These are phyloP conservation scores for Phoma herbarum DNA, from an alignment of 2,329 filamentous ascomycete species.

Conservation along the genomic window DNA sequence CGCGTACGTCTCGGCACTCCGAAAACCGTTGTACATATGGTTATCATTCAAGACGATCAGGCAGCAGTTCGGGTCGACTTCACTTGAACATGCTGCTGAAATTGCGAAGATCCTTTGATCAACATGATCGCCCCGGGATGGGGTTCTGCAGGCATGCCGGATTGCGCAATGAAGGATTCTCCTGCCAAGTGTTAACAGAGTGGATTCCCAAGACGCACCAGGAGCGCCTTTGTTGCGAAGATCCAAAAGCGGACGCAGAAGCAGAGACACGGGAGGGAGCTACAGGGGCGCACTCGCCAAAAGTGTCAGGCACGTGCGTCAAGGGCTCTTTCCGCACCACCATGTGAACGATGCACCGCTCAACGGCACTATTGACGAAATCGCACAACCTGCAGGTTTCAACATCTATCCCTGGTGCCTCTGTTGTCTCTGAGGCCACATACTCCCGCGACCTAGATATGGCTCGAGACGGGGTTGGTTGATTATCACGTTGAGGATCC, in stretches of 20 bases:
- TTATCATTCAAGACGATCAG: neutral
- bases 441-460: neutral
- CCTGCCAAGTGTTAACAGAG: conserved; percentile 3
- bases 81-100: neutral
- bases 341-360: neutral
- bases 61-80: neutral
- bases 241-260: neutral
- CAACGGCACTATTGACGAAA: neutral
- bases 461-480: neutral
- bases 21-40: neutral
- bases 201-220: neutral
- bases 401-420: neutral
- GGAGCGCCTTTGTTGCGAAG: neutral
- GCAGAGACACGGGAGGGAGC: neutral
- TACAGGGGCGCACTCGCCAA: neutral
- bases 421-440: neutral
- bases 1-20: neutral
- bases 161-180: conserved; percentile 1
- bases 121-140: neutral
- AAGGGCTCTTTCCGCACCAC: neutral
- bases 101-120: neutral
- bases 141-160: neutral
- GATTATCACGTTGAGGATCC: neutral
- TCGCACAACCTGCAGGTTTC: neutral
- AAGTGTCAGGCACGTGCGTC: neutral